Evolutionary conservation across 805 yeast species (phyloP).

Genomic region (Metschnikowia picachoensis): DNA sequence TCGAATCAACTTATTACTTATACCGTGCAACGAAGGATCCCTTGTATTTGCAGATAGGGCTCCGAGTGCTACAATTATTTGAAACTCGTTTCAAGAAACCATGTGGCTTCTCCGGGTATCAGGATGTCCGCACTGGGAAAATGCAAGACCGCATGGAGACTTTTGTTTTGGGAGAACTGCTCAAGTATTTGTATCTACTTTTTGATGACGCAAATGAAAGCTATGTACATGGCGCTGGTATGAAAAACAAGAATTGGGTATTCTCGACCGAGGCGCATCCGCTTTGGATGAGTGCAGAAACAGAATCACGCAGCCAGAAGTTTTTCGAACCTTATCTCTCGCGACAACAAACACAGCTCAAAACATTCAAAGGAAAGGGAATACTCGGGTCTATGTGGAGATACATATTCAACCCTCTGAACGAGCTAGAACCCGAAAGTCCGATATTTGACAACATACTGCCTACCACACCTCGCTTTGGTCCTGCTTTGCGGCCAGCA

Average conservation of each 20-base stretch:
- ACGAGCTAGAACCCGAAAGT: constrained; percentile 1
- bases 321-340: constrained; percentile 6
- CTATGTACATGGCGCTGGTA: constrained; percentile 28
- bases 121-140: constrained; percentile 59
- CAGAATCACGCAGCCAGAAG: constrained; percentile 7
- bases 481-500: constrained; percentile 10
- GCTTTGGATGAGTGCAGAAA: constrained; percentile 57
- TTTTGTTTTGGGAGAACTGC: constrained; percentile 82
- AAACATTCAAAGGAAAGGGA: constrained; percentile 3
- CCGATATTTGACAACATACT: not conserved
- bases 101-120: constrained; percentile 82
- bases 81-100: constrained; percentile 47
- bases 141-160: constrained; percentile 85
- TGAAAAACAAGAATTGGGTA: constrained; percentile 50
- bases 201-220: constrained; percentile 63
- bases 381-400: constrained; percentile 13
- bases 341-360: constrained; percentile 5
- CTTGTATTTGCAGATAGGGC: constrained; percentile 72
- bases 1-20: constrained; percentile 82
- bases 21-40: constrained; percentile 87
- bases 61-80: constrained; percentile 54
- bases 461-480: constrained; percentile 2
- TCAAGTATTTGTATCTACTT: constrained; percentile 74
- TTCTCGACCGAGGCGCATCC: constrained; percentile 94
- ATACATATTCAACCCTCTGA: constrained; percentile 2